Percentiles rank a stretch among this genome's conserved stretches.
Evolutionary conservation across 2,329 filamentous ascomycete genomes (phyloP).

Genomic region (Trichoderma koningii): DNA sequence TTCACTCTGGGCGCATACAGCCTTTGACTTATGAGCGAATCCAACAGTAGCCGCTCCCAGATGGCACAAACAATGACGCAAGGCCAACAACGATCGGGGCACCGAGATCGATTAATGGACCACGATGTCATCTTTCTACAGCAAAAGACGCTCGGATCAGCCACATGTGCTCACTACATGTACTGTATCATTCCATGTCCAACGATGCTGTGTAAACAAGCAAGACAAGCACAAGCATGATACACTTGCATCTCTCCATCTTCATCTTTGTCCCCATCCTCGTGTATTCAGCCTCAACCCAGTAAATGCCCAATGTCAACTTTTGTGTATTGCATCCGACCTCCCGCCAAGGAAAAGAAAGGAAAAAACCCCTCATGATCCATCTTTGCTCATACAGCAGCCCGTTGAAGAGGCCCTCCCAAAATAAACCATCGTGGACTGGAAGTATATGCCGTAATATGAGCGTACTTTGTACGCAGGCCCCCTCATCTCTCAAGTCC

Average conservation of each 20-base stretch:
- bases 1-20: no score
- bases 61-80: background rate
- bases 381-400: background rate
- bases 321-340: constrained; percentile 22
- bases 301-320: constrained; percentile 22
- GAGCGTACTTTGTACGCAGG: background rate
- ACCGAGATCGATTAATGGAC: background rate
- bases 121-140: background rate
- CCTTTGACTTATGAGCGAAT: no score
- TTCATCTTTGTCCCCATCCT: background rate
- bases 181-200: no score
- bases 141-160: constrained; percentile 6
- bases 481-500: constrained; percentile 1
- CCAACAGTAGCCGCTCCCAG: no score
- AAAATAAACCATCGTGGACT: background rate
- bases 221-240: background rate
- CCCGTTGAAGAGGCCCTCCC: background rate
- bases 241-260: background rate
- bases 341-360: background rate
- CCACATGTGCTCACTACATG: background rate
- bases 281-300: background rate
- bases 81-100: no score
- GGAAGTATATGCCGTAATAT: constrained; percentile 8
- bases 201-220: background rate
- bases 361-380: background rate